Evolutionary conservation across 306 rosid genomes (phyloP).

Genomic region (Sicyos edulis): DNA sequence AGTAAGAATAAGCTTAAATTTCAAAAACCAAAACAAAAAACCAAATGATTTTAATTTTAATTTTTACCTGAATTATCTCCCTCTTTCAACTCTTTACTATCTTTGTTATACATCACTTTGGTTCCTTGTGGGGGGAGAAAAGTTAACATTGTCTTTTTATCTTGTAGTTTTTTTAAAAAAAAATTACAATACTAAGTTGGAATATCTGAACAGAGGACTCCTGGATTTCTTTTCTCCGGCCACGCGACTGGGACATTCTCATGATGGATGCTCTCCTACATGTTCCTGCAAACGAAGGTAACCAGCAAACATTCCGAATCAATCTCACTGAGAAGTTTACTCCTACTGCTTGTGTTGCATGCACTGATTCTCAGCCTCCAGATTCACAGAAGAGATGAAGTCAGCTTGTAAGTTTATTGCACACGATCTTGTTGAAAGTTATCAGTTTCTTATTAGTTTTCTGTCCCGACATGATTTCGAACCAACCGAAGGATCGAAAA

Average conservation of each 20-base stretch:
- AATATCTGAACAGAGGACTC: slow-evolving; percentile 47
- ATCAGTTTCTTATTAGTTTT: background rate
- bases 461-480: background rate
- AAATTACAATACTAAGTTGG: background rate
- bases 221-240: slow-evolving; percentile 62
- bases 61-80: background rate
- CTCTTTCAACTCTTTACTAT: background rate
- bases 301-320: slow-evolving; percentile 53
- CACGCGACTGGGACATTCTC: slow-evolving; percentile 82
- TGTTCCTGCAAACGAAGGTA: slow-evolving; percentile 74
- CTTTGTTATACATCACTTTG: background rate
- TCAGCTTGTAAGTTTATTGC: background rate
- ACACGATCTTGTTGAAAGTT: background rate
- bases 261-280: slow-evolving; percentile 87
- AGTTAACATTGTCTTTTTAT: background rate
- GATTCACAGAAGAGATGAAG: slow-evolving; percentile 37
- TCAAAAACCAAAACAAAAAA: no score
- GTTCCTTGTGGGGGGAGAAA: background rate
- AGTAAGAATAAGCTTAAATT: no score
- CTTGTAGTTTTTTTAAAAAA: background rate
- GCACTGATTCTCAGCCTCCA: slow-evolving; percentile 37
- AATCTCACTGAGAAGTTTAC: slow-evolving; percentile 40
- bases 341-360: slow-evolving; percentile 35
- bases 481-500: background rate
- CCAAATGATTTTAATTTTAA: no score